These are phyloP conservation scores for Sphagnum tenellum DNA, from an alignment of 225 moss, liverwort and hornwort genomes.

Conservation along the genomic window DNA sequence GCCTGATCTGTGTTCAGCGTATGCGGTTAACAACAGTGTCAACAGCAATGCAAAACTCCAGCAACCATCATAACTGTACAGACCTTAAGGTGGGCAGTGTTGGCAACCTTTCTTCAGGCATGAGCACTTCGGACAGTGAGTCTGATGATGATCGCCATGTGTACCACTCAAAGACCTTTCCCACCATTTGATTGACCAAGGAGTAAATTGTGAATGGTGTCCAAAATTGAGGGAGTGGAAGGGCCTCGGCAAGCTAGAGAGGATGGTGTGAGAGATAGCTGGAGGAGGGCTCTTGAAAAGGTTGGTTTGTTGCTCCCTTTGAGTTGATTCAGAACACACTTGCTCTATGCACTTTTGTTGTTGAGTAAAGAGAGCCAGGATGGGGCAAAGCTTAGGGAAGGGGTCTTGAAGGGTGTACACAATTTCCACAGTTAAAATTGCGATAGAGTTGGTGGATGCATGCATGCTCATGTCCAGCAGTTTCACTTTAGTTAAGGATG, in stretches of 20 bases:
- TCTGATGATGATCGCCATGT: conserved; percentile 74
- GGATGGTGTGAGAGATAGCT: conserved; percentile 13
- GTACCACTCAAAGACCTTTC: conserved; percentile 26
- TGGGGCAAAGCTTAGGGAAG: conserved; percentile 32
- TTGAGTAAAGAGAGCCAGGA: conserved; percentile 34
- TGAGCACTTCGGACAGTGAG: conserved; percentile 91
- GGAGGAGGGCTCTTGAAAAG: conserved; percentile 13
- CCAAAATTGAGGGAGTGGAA: not conserved
- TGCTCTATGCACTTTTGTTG: conserved; percentile 18
- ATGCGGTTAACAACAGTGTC: conserved; percentile 54
- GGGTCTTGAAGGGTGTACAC: not conserved
- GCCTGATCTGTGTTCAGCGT: conserved; percentile 30
- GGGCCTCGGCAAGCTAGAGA: conserved; percentile 23
- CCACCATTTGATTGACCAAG: conserved; percentile 9
- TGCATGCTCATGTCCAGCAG: too few species aligned
- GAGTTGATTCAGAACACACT: conserved; percentile 12
- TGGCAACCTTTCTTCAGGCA: conserved; percentile 88
- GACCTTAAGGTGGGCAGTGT: conserved; percentile 71
- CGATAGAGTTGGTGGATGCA: too few species aligned
- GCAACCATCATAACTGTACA: conserved; percentile 57
- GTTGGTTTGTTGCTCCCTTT: conserved; percentile 7
- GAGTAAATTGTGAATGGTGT: conserved; percentile 7
- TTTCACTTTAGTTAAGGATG: too few species aligned
- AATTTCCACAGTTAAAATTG: too few species aligned
- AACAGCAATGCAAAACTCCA: conserved; percentile 47